Evolutionary conservation across 495 filamentous ascomycete genomes (phyloP).

Genomic region (Penicillium atrosanguineum): DNA sequence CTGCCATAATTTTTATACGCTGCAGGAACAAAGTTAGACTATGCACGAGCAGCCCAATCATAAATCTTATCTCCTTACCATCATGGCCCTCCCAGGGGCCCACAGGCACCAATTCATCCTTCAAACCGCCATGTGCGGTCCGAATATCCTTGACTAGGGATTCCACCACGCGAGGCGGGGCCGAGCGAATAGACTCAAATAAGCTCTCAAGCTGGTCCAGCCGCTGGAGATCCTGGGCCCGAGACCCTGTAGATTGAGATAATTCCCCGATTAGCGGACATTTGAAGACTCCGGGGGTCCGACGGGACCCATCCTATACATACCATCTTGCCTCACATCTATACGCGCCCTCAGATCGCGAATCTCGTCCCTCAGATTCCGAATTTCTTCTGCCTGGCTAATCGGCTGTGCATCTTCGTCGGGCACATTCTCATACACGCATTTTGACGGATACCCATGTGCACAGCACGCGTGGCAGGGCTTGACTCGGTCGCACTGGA

Average conservation of each 20-base stretch:
- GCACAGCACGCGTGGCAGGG: slow-evolving; percentile 49
- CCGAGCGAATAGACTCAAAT: slow-evolving; percentile 42
- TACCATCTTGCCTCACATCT: slow-evolving; percentile 29
- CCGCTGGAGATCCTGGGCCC: slow-evolving; percentile 23
- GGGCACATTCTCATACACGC: slow-evolving; percentile 36
- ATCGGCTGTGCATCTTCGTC: slow-evolving; percentile 41
- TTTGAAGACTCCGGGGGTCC: background rate
- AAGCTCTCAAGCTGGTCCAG: slow-evolving; percentile 36
- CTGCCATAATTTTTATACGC: slow-evolving; percentile 20
- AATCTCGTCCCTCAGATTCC: slow-evolving; percentile 40
- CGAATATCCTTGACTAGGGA: slow-evolving; percentile 36
- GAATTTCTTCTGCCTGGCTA: slow-evolving; percentile 44
- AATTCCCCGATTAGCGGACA: slow-evolving; percentile 6
- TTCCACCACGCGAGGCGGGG: slow-evolving; percentile 34
- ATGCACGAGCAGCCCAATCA: background rate
- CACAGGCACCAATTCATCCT: slow-evolving; percentile 18
- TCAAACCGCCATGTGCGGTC: slow-evolving; percentile 19
- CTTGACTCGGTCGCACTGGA: slow-evolving; percentile 45
- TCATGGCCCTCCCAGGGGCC: slow-evolving; percentile 32
- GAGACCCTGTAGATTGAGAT: slow-evolving; percentile 16
- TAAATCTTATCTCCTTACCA: slow-evolving; percentile 14
- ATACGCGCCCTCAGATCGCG: slow-evolving; percentile 31
- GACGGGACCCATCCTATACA: background rate
- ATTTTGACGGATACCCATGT: slow-evolving; percentile 46
- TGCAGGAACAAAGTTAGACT: slow-evolving; percentile 2